Evolutionary conservation across 148 eudicot genomes (phyloP).

Genomic region (Vaccinium myrtillus): DNA sequence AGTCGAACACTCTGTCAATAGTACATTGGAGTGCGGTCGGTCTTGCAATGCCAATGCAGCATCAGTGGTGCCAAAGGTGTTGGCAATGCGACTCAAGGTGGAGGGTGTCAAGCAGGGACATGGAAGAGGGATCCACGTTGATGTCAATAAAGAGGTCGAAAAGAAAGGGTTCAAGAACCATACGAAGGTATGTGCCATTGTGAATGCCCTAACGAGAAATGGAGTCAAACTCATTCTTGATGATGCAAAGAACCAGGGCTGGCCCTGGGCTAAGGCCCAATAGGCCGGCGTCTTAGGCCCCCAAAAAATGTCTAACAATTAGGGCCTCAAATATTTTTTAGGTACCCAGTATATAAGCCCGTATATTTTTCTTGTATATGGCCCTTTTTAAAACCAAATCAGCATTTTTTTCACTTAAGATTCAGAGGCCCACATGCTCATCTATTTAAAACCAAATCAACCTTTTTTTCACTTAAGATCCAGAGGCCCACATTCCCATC

Average conservation of each 20-base stretch:
- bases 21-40: conserved; percentile 55
- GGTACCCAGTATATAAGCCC: too few relatives aligned
- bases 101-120: conserved; percentile 61
- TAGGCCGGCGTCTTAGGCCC: too few relatives aligned
- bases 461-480: too few relatives aligned
- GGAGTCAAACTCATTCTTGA: conserved; percentile 54
- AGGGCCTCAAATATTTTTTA: too few relatives aligned
- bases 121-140: conserved; percentile 56
- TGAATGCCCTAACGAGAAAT: conserved; percentile 42
- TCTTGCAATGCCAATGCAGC: conserved; percentile 71
- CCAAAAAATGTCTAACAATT: too few relatives aligned
- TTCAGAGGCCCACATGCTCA: too few relatives aligned
- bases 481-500: too few relatives aligned
- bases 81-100: conserved; percentile 67
- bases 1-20: conserved; percentile 56
- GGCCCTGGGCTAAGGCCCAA: too few relatives aligned
- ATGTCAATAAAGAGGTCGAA: conserved; percentile 60
- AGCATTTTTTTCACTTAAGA: too few relatives aligned
- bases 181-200: conserved; percentile 38
- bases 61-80: conserved; percentile 53
- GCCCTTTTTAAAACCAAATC: too few relatives aligned
- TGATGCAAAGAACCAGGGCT: conserved; percentile 26
- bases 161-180: conserved; percentile 55
- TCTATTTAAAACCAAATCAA: too few relatives aligned
- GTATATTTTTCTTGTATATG: too few relatives aligned